Conservation (phyloP, 305 asterid species). For the Fraxinus sp. region DNA sequence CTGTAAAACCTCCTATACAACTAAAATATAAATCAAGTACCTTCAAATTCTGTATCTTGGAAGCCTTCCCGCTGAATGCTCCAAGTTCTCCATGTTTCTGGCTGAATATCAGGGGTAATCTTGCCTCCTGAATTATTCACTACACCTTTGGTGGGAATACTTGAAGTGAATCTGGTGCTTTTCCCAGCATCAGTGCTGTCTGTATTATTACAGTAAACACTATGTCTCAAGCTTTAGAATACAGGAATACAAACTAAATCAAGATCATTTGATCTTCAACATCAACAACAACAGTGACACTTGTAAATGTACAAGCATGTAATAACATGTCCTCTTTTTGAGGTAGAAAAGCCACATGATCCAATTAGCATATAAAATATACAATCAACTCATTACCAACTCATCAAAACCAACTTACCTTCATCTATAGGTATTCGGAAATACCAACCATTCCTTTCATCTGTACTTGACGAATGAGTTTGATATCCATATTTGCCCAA, state of each 20-base stretch:
- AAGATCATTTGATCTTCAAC: constrained; percentile 8
- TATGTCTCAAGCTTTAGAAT: constrained; percentile 33
- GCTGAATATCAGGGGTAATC: constrained; percentile 39
- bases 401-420: constrained; percentile 39
- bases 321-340: not conserved
- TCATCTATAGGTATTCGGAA: constrained; percentile 31
- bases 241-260: constrained; percentile 12
- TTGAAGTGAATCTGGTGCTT: constrained; percentile 30
- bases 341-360: not conserved
- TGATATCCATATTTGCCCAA: constrained; percentile 35
- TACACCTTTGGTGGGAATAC: constrained; percentile 28
- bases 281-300: not conserved
- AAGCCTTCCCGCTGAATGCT: constrained; percentile 56
- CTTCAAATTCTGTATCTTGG: constrained; percentile 61
- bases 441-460: constrained; percentile 26
- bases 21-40: constrained; percentile 27
- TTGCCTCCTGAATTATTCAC: constrained; percentile 31
- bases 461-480: constrained; percentile 35
- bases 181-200: constrained; percentile 45
- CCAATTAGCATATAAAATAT: not conserved
- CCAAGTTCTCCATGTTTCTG: constrained; percentile 79
- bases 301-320: not conserved
- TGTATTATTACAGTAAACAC: constrained; percentile 42
- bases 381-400: not conserved
- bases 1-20: constrained; percentile 7